Conservation (phyloP, 2,329 filamentous ascomycete species). For the Dichotomopilus funicola region DNA sequence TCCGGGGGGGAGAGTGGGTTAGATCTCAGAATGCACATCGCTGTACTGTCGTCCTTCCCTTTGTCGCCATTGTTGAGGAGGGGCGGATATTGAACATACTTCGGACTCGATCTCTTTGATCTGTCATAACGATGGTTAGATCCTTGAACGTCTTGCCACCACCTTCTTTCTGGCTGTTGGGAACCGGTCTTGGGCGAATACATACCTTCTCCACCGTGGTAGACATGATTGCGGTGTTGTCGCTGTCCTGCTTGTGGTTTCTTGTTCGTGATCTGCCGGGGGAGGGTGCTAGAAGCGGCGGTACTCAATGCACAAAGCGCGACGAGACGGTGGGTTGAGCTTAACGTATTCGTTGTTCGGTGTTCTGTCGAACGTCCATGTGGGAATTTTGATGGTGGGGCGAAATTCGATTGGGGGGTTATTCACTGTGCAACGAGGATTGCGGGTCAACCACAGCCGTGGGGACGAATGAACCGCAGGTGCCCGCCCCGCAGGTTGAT, state of each 20-base stretch:
- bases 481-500: slow-evolving; percentile 4
- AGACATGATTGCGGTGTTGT: slow-evolving; percentile 61
- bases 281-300: not conserved
- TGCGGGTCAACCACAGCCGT: too few species aligned
- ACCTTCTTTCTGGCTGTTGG: too few species aligned
- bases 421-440: too few species aligned
- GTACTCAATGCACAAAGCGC: not conserved
- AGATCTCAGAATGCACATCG: not conserved
- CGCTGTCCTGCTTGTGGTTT: not conserved
- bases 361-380: slow-evolving; percentile 5
- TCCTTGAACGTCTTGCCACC: too few species aligned
- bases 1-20: slow-evolving; percentile 11
- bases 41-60: too few species aligned
- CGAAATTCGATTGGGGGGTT: slow-evolving; percentile 14
- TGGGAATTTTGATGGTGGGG: slow-evolving; percentile 28
- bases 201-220: slow-evolving; percentile 93
- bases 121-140: slow-evolving; percentile 38
- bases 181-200: too few species aligned
- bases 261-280: not conserved
- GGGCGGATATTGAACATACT: slow-evolving; percentile 46
- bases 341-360: slow-evolving; percentile 4
- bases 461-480: too few species aligned
- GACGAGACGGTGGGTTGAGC: too few species aligned
- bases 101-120: slow-evolving; percentile 97
- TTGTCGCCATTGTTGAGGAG: not conserved